Evolutionary conservation across 305 asterid genomes (phyloP).

Genomic region (Fraxinus nigra): DNA sequence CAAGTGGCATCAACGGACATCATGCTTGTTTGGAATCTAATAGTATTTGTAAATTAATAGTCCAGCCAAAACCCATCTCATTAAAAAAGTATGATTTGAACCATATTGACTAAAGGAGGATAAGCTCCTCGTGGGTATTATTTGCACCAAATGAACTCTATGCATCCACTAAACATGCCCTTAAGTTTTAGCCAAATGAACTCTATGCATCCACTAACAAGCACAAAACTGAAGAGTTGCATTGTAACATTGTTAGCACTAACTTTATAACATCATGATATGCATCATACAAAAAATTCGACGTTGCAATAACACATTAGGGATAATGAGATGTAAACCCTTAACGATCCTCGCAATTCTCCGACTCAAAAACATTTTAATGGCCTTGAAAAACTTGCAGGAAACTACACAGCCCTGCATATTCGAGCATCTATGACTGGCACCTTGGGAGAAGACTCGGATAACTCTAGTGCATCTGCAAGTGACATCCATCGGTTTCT

Average conservation of each 20-base stretch:
- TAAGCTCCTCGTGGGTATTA: not conserved
- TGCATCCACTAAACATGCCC: not conserved
- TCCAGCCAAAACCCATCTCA: not conserved
- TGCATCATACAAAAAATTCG: not conserved
- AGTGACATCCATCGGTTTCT: slow-evolving; percentile 61
- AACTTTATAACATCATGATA: not conserved
- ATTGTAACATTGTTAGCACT: not conserved
- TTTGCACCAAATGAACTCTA: not conserved
- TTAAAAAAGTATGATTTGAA: not conserved
- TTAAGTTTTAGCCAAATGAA: not conserved
- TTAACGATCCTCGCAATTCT: not conserved
- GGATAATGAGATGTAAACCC: not conserved
- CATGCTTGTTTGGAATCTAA: not conserved
- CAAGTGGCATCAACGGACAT: too few species aligned
- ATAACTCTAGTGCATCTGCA: slow-evolving; percentile 57
- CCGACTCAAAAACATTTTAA: not conserved
- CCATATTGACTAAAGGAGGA: not conserved
- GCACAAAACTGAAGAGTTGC: not conserved
- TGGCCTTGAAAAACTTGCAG: not conserved
- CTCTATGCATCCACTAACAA: not conserved
- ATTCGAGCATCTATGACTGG: slow-evolving; percentile 71
- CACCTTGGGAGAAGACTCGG: slow-evolving; percentile 49
- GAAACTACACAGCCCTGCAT: slow-evolving; percentile 56
- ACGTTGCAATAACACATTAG: not conserved
- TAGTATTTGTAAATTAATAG: not conserved